Percentiles rank a stretch among this genome's conserved stretches.
These are phyloP conservation scores for Melanomma pulvis-pyrius DNA, from an alignment of 495 filamentous ascomycete genomes.

Conservation along the genomic window DNA sequence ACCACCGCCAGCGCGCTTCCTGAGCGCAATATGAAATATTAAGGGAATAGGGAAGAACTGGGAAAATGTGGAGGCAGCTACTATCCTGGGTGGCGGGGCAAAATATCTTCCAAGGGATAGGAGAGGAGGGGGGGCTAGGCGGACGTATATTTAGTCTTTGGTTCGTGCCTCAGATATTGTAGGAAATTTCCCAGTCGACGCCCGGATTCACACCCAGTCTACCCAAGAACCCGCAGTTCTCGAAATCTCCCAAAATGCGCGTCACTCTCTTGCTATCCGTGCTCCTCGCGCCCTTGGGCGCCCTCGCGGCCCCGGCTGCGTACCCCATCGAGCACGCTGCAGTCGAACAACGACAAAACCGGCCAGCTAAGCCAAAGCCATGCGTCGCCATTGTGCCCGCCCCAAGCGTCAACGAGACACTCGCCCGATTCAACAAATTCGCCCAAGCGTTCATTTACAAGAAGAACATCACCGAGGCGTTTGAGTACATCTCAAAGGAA, in stretches of 20 bases:
- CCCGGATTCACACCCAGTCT: background rate
- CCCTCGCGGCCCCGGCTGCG: constrained; percentile 9
- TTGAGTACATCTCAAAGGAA: constrained; percentile 44
- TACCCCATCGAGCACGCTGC: background rate
- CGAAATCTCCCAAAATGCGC: constrained; percentile 6
- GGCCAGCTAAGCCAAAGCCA: constrained; percentile 22
- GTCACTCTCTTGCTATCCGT: constrained; percentile 3
- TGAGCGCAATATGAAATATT: background rate
- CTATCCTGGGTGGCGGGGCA: background rate
- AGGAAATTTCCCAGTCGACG: no score
- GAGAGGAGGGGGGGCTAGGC: no score
- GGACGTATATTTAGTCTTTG: background rate
- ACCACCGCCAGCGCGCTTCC: background rate
- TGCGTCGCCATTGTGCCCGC: constrained; percentile 18
- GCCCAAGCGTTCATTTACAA: constrained; percentile 45
- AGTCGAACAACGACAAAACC: background rate
- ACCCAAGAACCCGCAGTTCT: background rate
- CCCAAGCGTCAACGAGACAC: constrained; percentile 33
- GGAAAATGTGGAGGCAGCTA: background rate
- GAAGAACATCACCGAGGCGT: constrained; percentile 47
- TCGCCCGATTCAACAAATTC: constrained; percentile 43
- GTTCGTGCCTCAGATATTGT: no score
- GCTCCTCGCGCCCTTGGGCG: background rate
- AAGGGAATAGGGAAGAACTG: background rate
- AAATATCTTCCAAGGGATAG: background rate